A percentile compares a stretch with the other conserved stretches of the same genome.
Evolutionary conservation across 306 rosid genomes (phyloP).

Genomic region (Hippophae tibetana): DNA sequence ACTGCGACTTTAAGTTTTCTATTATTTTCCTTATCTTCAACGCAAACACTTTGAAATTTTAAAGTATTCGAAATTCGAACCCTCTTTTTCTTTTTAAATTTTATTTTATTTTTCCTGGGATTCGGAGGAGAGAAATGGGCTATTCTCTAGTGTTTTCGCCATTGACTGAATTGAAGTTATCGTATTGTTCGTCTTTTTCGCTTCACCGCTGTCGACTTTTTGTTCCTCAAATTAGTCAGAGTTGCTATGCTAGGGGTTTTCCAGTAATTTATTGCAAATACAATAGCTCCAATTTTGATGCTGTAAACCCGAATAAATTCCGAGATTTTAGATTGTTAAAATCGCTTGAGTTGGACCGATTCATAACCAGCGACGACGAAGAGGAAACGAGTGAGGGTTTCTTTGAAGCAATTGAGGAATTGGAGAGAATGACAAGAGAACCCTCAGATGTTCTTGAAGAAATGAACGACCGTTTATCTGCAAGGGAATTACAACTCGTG

Average conservation of each 20-base stretch:
- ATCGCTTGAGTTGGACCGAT: slow-evolving; percentile 77
- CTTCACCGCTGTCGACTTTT: slow-evolving; percentile 23
- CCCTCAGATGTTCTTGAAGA: slow-evolving; percentile 91
- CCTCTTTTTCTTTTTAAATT: slow-evolving; percentile 2
- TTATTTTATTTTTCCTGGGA: neutral
- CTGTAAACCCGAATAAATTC: slow-evolving; percentile 21
- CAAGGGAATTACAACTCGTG: slow-evolving; percentile 80
- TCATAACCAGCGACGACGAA: slow-evolving; percentile 74
- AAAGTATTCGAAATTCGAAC: slow-evolving; percentile 17
- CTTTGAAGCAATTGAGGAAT: slow-evolving; percentile 85
- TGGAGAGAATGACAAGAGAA: slow-evolving; percentile 89
- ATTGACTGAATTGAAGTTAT: slow-evolving; percentile 28
- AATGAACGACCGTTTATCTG: slow-evolving; percentile 88
- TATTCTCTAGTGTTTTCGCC: slow-evolving; percentile 45
- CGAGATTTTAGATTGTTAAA: slow-evolving; percentile 42
- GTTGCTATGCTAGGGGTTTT: slow-evolving; percentile 23
- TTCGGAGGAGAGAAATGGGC: slow-evolving; percentile 37
- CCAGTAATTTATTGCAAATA: slow-evolving; percentile 17
- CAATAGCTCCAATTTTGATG: slow-evolving; percentile 22
- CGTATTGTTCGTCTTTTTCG: slow-evolving; percentile 32
- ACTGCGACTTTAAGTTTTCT: neutral
- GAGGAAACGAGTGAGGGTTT: slow-evolving; percentile 90
- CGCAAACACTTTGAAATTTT: slow-evolving; percentile 12
- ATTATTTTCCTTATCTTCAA: slow-evolving; percentile 8
- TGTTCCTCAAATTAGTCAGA: slow-evolving; percentile 15